Conservation (phyloP, 345 rosid species). For the Streptanthus diversifolius region DNA sequence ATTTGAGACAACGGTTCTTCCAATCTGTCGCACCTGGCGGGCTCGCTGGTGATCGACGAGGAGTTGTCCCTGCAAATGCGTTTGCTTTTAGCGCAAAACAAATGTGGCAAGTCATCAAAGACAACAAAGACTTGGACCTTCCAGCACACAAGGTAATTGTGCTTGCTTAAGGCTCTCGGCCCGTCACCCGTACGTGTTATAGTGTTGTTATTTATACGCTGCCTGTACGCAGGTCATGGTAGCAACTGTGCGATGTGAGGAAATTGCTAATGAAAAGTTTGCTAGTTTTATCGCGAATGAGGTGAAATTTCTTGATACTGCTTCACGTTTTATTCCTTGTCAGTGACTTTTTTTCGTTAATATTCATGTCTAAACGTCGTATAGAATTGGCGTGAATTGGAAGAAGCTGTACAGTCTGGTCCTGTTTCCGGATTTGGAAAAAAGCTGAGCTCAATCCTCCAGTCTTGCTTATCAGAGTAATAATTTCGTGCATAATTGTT, state of each 20-base stretch:
- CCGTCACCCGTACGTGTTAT: not conserved
- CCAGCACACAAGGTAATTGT: conserved; percentile 92
- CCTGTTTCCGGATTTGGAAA: conserved; percentile 80
- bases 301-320: conserved; percentile 39
- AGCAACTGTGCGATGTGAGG: conserved; percentile 97
- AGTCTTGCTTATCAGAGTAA: conserved; percentile 62
- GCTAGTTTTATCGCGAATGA: conserved; percentile 57
- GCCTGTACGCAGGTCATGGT: conserved; percentile 80
- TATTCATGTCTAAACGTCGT: not conserved
- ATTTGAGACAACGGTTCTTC: conserved; percentile 76
- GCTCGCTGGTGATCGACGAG: conserved; percentile 97
- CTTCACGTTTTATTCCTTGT: conserved; percentile 4
- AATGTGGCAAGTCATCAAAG: conserved; percentile 95
- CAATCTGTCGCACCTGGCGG: conserved; percentile 98
- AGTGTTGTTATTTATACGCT: conserved; percentile 16
- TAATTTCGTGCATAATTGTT: conserved; percentile 9
- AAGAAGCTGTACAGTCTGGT: conserved; percentile 69
- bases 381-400: conserved; percentile 75
- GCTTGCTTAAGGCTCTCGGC: conserved; percentile 7
- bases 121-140: conserved; percentile 97
- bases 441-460: conserved; percentile 64
- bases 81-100: conserved; percentile 88
- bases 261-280: conserved; percentile 81
- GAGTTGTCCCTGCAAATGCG: conserved; percentile 98
- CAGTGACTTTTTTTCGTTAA: not conserved